Percentiles rank a stretch among this genome's conserved stretches.
Evolutionary conservation across 768 basidiomycete species (phyloP).

Genomic region (Russula griseocarnosa): DNA sequence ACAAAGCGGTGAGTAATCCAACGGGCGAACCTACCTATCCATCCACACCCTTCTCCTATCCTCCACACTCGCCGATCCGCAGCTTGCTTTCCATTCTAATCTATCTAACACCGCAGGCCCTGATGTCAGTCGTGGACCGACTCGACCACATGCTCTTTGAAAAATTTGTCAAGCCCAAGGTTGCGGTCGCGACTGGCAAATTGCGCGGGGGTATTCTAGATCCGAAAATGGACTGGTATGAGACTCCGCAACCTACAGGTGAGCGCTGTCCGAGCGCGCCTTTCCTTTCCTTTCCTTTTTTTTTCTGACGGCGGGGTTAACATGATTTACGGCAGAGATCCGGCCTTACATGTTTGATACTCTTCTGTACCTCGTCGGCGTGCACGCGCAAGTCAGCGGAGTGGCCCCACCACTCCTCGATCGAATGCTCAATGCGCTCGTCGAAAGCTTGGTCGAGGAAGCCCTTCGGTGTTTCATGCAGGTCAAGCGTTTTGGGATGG

Average conservation of each 20-base stretch:
- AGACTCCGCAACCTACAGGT: constrained; percentile 91
- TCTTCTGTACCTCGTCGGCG: constrained; percentile 81
- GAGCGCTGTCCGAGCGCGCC: constrained; percentile 28
- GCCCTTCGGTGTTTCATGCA: constrained; percentile 83
- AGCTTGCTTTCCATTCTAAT: not conserved
- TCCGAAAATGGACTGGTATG: constrained; percentile 86
- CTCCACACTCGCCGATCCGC: constrained; percentile 7
- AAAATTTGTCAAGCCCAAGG: constrained; percentile 79
- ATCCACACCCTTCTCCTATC: no score
- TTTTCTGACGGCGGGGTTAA: not conserved
- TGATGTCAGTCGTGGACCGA: constrained; percentile 73
- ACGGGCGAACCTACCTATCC: not conserved
- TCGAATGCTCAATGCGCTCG: constrained; percentile 74
- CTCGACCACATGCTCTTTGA: constrained; percentile 89
- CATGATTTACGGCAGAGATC: constrained; percentile 57
- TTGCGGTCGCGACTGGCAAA: constrained; percentile 59
- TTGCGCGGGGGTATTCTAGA: constrained; percentile 78
- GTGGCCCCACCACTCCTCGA: constrained; percentile 77
- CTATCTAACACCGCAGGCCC: constrained; percentile 42
- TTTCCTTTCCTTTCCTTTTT: no score
- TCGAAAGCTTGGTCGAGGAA: constrained; percentile 79
- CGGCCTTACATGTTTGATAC: constrained; percentile 91
- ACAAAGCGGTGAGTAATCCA: constrained; percentile 51
- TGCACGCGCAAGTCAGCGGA: constrained; percentile 86
- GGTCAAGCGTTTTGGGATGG: constrained; percentile 92